phyloP scores from a whole-genome alignment of 2,329 filamentous ascomycete species.

The Penicillium brasilianum region DNA sequence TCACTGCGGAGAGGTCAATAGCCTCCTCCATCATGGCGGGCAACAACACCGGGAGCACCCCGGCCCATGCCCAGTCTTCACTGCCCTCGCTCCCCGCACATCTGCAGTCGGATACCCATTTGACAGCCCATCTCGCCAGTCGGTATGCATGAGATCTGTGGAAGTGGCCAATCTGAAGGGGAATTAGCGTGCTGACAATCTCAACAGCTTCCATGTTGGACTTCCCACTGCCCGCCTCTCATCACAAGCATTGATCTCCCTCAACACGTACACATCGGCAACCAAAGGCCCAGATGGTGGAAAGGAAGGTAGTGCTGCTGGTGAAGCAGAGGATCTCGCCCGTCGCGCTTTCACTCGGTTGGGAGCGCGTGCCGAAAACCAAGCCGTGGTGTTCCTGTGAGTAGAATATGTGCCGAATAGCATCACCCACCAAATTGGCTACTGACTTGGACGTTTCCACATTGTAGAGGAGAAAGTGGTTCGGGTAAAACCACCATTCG shows the following conservation, averaged over 20 bases:
- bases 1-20: conserved; percentile 13
- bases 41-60: conserved; percentile 49
- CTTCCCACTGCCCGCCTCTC: conserved; percentile 87
- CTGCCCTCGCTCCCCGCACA: conserved; percentile 84
- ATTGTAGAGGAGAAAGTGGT: conserved; percentile 83
- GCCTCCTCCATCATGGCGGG: conserved; percentile 44
- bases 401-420: conserved; percentile 43
- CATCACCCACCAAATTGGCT: neutral
- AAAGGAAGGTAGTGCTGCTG: conserved; percentile 90
- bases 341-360: conserved; percentile 83
- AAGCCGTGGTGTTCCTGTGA: conserved; percentile 90
- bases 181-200: neutral
- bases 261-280: conserved; percentile 94
- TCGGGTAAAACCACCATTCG: conserved; percentile 95
- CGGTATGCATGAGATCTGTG: conserved; percentile 39
- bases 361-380: conserved; percentile 88
- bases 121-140: conserved; percentile 58
- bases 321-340: conserved; percentile 89
- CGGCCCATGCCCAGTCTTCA: conserved; percentile 78
- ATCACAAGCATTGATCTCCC: conserved; percentile 85
- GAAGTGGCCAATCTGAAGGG: neutral
- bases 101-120: conserved; percentile 57
- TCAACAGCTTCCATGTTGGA: conserved; percentile 81
- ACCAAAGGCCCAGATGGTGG: conserved; percentile 86
- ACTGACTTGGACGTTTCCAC: conserved; percentile 32